A percentile compares a stretch with the other conserved stretches of the same genome.
phyloP scores from a whole-genome alignment of 176 grass and related monocot species.

The Cenchrus americanus region DNA sequence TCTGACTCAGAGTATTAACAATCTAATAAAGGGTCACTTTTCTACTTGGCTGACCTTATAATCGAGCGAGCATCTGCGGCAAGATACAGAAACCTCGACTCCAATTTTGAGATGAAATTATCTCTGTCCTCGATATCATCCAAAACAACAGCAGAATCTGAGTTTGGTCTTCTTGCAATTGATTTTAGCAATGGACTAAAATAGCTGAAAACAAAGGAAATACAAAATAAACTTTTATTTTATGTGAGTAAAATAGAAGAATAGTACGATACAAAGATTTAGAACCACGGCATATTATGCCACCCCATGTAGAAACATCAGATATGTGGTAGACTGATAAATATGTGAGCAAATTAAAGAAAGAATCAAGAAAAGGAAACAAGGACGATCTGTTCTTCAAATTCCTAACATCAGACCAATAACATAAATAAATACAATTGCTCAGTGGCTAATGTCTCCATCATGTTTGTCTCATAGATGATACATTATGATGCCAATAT shows the following conservation, averaged over 20 bases:
- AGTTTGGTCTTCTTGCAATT: slow-evolving; percentile 62
- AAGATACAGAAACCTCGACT: slow-evolving; percentile 94
- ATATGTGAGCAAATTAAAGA: not conserved
- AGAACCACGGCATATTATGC: not conserved
- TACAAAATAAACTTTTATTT: slow-evolving; percentile 15
- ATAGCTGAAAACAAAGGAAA: slow-evolving; percentile 61
- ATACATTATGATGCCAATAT: not conserved
- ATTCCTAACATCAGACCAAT: not conserved
- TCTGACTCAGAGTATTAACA: not conserved
- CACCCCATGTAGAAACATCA: not conserved
- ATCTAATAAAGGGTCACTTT: not conserved
- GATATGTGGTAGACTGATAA: not conserved
- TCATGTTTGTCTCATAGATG: slow-evolving; percentile 20
- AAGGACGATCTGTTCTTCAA: not conserved
- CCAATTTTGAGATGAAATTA: slow-evolving; percentile 81
- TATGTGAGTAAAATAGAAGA: slow-evolving; percentile 12
- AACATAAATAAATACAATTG: slow-evolving; percentile 10
- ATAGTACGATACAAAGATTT: not conserved
- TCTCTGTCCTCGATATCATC: slow-evolving; percentile 89
- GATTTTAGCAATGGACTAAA: slow-evolving; percentile 96
- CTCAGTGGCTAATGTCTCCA: not conserved
- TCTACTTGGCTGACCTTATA: slow-evolving; percentile 61
- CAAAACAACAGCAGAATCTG: slow-evolving; percentile 51
- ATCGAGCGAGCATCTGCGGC: slow-evolving; percentile 89
- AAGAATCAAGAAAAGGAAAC: not conserved